Conservation (phyloP, 257 asterid species). For the Solanum infundibuliforme region DNA sequence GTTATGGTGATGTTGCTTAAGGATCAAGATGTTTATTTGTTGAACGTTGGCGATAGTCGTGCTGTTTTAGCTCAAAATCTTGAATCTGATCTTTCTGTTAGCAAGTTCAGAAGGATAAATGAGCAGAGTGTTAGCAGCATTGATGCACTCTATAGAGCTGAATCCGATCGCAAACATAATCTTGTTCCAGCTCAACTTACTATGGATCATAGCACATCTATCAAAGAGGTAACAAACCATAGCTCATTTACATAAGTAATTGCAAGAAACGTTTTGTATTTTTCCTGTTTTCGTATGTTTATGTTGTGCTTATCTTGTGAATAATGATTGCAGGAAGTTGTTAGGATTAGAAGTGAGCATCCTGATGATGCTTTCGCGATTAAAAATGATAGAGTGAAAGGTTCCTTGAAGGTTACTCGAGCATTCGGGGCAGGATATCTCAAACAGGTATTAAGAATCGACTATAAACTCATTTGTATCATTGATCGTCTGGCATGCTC, state of each 20-base stretch:
- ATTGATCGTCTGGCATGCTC: neutral
- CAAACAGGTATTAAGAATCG: conserved; percentile 43
- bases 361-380: conserved; percentile 65
- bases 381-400: conserved; percentile 71
- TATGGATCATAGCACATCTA: conserved; percentile 72
- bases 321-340: conserved; percentile 53
- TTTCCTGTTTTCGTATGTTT: neutral
- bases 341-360: conserved; percentile 63
- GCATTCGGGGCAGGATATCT: conserved; percentile 97
- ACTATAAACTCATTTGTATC: neutral
- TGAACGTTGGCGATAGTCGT: conserved; percentile 91
- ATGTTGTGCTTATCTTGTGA: neutral
- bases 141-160: conserved; percentile 49
- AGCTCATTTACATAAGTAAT: neutral
- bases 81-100: conserved; percentile 28
- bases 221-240: conserved; percentile 46
- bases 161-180: conserved; percentile 37
- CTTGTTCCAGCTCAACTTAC: conserved; percentile 70
- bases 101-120: conserved; percentile 14
- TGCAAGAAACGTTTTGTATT: neutral
- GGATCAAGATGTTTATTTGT: conserved; percentile 76
- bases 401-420: conserved; percentile 83
- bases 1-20: conserved; percentile 90
- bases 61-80: conserved; percentile 61
- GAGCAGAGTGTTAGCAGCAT: conserved; percentile 13